Conservation (phyloP, 495 filamentous ascomycete genomes). For the Penicillium turbatum region DNA sequence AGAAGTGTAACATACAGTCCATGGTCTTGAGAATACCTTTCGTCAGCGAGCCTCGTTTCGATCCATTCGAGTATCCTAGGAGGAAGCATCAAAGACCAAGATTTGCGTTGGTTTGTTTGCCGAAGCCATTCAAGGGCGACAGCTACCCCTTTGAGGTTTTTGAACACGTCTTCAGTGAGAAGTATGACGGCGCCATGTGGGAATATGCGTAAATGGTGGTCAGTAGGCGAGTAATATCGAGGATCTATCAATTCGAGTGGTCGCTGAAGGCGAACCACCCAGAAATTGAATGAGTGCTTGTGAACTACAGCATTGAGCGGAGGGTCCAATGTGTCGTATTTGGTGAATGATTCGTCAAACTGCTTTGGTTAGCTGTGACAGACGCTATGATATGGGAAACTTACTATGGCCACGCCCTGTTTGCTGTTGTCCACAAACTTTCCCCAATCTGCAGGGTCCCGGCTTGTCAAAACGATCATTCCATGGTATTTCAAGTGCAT, state of each 20-base stretch:
- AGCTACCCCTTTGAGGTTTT: slow-evolving; percentile 44
- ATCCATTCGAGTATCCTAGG: slow-evolving; percentile 42
- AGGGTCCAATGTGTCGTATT: slow-evolving; percentile 27
- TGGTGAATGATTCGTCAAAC: slow-evolving; percentile 40
- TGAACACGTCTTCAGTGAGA: slow-evolving; percentile 60
- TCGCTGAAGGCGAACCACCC: slow-evolving; percentile 31
- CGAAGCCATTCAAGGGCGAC: slow-evolving; percentile 58
- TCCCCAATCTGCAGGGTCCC: slow-evolving; percentile 33
- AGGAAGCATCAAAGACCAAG: slow-evolving; percentile 39
- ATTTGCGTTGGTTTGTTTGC: slow-evolving; percentile 19
- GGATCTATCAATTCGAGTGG: slow-evolving; percentile 19
- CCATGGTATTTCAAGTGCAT: slow-evolving; percentile 29
- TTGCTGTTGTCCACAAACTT: slow-evolving; percentile 32
- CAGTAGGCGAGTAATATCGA: slow-evolving; percentile 9
- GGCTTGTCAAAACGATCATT: slow-evolving; percentile 29
- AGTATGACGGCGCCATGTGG: slow-evolving; percentile 54
- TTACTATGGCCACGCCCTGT: slow-evolving; percentile 41
- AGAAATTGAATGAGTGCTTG: slow-evolving; percentile 28
- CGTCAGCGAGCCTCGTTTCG: slow-evolving; percentile 15
- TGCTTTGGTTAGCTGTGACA: slow-evolving; percentile 14
- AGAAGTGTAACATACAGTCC: background rate
- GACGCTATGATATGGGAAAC: background rate
- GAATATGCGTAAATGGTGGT: slow-evolving; percentile 50
- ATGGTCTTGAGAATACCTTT: background rate
- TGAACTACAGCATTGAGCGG: slow-evolving; percentile 20